These are phyloP conservation scores for Cyberlindnera veronae DNA, from an alignment of 805 yeast species.

Conservation along the genomic window DNA sequence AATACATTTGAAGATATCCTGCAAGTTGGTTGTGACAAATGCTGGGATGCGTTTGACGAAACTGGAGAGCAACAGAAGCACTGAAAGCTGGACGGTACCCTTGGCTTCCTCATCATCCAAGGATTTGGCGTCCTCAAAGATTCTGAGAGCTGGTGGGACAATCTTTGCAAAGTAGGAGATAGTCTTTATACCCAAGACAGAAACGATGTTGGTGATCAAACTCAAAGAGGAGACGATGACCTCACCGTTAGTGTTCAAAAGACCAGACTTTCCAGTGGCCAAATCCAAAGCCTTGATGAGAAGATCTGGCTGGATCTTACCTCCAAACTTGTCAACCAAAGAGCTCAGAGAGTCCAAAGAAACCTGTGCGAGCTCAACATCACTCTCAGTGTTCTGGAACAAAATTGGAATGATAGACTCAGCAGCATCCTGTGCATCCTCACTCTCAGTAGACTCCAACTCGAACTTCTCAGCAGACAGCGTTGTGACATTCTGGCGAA, in stretches of 20 bases:
- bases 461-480: slow-evolving; percentile 69
- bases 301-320: slow-evolving; percentile 41
- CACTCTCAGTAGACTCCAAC: slow-evolving; percentile 54
- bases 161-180: slow-evolving; percentile 84
- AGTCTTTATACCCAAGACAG: slow-evolving; percentile 77
- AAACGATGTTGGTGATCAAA: slow-evolving; percentile 65
- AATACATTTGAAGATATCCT: slow-evolving; percentile 55
- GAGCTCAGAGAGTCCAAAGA: slow-evolving; percentile 65
- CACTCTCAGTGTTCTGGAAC: slow-evolving; percentile 33
- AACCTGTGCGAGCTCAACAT: slow-evolving; percentile 56
- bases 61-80: slow-evolving; percentile 67
- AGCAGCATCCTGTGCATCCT: slow-evolving; percentile 48
- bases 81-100: slow-evolving; percentile 58
- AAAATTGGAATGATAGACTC: slow-evolving; percentile 48
- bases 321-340: slow-evolving; percentile 61
- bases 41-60: slow-evolving; percentile 81
- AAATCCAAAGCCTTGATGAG: slow-evolving; percentile 48
- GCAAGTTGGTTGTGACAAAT: slow-evolving; percentile 68
- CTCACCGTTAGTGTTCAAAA: slow-evolving; percentile 54
- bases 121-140: slow-evolving; percentile 42
- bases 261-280: slow-evolving; percentile 50
- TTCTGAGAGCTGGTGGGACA: slow-evolving; percentile 65
- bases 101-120: slow-evolving; percentile 27
- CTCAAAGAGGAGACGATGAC: slow-evolving; percentile 69
- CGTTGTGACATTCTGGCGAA: slow-evolving; percentile 58